phyloP scores from a whole-genome alignment of 306 rosid species.

The Quillaja saponaria region DNA sequence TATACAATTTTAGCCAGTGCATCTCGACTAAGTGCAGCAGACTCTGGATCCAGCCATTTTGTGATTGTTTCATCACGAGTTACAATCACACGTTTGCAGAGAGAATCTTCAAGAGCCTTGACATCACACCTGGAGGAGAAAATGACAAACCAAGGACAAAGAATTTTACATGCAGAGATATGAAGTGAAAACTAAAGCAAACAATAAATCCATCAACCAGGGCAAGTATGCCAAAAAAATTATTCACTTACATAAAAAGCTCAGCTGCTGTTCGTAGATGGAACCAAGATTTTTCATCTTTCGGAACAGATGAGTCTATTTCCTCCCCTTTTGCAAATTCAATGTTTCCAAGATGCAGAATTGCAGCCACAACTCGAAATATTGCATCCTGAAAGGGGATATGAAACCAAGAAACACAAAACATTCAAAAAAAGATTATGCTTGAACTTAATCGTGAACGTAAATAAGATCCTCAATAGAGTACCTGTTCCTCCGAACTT shows the following conservation, averaged over 20 bases:
- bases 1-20: constrained; percentile 94
- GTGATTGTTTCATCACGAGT: constrained; percentile 96
- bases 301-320: constrained; percentile 82
- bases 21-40: constrained; percentile 94
- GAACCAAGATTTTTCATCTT: constrained; percentile 84
- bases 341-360: constrained; percentile 95
- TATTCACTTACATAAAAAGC: constrained; percentile 71
- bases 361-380: constrained; percentile 97
- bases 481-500: constrained; percentile 84
- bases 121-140: constrained; percentile 82
- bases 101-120: constrained; percentile 94
- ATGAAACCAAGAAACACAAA: constrained; percentile 16
- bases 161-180: constrained; percentile 27
- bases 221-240: constrained; percentile 30
- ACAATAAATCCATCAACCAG: constrained; percentile 25
- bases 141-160: constrained; percentile 17
- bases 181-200: constrained; percentile 28
- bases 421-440: constrained; percentile 30
- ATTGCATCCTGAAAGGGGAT: constrained; percentile 71
- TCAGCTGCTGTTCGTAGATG: constrained; percentile 88
- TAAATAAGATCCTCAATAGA: constrained; percentile 27
- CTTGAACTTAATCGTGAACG: constrained; percentile 17
- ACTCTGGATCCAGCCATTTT: constrained; percentile 87
- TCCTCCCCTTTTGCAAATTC: constrained; percentile 94
- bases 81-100: constrained; percentile 95